A percentile compares a stretch with the other conserved stretches of the same genome.
Conservation (phyloP, 2,329 filamentous ascomycete species). For the Neonectria faginata region DNA sequence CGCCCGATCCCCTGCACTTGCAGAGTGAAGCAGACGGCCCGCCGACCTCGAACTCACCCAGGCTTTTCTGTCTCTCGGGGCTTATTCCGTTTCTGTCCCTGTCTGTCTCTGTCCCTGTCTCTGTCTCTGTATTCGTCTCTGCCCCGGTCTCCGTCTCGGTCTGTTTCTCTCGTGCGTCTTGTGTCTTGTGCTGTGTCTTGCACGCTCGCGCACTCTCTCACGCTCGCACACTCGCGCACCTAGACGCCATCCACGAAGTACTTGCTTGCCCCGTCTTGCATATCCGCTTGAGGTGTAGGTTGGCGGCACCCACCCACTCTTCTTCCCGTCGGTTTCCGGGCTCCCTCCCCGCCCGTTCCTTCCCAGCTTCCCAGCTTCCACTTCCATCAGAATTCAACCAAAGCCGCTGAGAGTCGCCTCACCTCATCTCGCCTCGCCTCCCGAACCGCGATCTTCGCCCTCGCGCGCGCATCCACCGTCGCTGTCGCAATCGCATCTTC, state of each 20-base stretch:
- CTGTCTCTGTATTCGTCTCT: conserved; percentile 6
- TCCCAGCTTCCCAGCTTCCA: conserved; percentile 20
- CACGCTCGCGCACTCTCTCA: conserved; percentile 4
- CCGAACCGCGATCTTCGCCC: conserved; percentile 15
- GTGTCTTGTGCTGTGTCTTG: conserved; percentile 14
- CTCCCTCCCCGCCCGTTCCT: conserved; percentile 27
- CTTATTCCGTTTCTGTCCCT: conserved; percentile 9
- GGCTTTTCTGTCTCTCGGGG: conserved; percentile 9
- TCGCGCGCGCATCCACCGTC: conserved; percentile 11
- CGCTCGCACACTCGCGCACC: background rate
- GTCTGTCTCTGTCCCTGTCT: conserved; percentile 12
- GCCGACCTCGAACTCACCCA: background rate
- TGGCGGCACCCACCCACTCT: conserved; percentile 26
- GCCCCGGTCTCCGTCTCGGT: conserved; percentile 6
- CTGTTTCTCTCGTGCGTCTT: conserved; percentile 18
- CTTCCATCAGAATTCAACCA: conserved; percentile 16
- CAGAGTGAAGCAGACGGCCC: background rate
- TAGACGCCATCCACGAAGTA: conserved; percentile 6
- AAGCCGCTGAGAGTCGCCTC: conserved; percentile 8
- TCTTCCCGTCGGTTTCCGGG: conserved; percentile 27
- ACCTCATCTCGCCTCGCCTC: conserved; percentile 10
- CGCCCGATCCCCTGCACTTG: background rate
- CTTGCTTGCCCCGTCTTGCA: conserved; percentile 11
- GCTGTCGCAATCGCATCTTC: conserved; percentile 13
- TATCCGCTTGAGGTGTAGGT: conserved; percentile 17